These are phyloP conservation scores for Fraxinus sp. DNA, from an alignment of 305 asterid genomes.

Conservation along the genomic window DNA sequence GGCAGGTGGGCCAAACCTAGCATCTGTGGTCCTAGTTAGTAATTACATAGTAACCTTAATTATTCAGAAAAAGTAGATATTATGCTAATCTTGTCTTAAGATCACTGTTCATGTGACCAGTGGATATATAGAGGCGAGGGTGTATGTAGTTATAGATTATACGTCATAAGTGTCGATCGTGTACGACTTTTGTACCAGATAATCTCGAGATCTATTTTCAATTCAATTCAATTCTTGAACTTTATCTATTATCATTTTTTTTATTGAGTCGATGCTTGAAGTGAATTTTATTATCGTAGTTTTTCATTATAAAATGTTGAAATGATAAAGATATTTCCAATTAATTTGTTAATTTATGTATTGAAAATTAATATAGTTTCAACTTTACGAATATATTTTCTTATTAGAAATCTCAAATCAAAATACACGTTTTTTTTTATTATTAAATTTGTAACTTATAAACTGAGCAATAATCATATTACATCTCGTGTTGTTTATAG, in stretches of 20 bases:
- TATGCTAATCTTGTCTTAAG: background rate
- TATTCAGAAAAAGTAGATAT: background rate
- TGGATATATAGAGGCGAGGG: background rate
- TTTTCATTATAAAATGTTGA: background rate
- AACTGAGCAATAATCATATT: too few species aligned
- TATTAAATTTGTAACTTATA: too few species aligned
- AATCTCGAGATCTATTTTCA: background rate
- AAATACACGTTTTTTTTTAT: background rate
- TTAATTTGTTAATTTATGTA: background rate
- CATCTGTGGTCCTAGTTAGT: background rate
- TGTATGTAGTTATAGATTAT: background rate
- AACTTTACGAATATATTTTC: background rate
- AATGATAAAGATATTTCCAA: background rate
- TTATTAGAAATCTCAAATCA: too few species aligned
- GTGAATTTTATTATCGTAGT: background rate
- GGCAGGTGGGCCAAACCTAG: background rate
- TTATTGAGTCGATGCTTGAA: background rate
- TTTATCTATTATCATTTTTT: background rate
- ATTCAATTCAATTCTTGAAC: background rate
- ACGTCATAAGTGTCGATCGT: background rate
- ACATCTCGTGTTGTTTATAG: too few species aligned
- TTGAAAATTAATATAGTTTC: background rate
- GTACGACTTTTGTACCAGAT: background rate
- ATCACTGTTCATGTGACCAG: background rate
- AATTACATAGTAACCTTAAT: background rate